Evolutionary conservation across 2,329 filamentous ascomycete species (phyloP), one percentile per base, ranked within the genome.

Genomic region (Epichloe baconii): DNA sequence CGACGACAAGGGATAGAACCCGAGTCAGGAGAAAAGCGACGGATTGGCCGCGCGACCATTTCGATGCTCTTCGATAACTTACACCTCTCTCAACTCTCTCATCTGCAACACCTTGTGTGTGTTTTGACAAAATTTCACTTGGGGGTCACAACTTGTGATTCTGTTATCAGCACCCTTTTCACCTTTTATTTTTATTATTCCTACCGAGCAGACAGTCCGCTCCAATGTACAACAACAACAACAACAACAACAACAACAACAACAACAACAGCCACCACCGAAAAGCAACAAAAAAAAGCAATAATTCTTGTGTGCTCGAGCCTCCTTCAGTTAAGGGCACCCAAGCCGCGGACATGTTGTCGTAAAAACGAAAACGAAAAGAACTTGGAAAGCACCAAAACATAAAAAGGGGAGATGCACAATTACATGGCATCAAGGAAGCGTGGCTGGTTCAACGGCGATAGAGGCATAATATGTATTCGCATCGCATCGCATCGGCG

Each of bases 401-500:
- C 36, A 37, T n/a, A 1, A 38, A n/a, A 38, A 15, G n/a, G 2
- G 31, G 5, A 5, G 6, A 37, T 31, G 37, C 38, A 21, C 26
- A 19, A 15, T 17, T 12, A 23, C 12, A 26, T n/a, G 43, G 44
- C n/a, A 21, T 41, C 34, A 35, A 48, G 21, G 17, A 41, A 41
- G 42, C 31, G 38, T 44, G 51, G 40, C 21, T 31, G 46, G 34
- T 38, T 41, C 35, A 55, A 57, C 56, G 44, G 26, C 23, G 37
- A 45, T 37, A 37, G 51, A 52, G 36, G 42, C 17, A 34, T 21
- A 26, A 49, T 14, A 58, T 60, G 55, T 49, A 51, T 55, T 56
- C 60, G 62, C 63, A 31, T 31, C 23, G 23, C 23, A 66, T 65
- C 57, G 58, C 59, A 59, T 54, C 57, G 64, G 64, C 62, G 64